Percentiles rank a stretch among this genome's conserved stretches.
These are phyloP conservation scores for Sporothrix schenckii DNA, from an alignment of 2,329 filamentous ascomycete genomes.

Conservation along the genomic window DNA sequence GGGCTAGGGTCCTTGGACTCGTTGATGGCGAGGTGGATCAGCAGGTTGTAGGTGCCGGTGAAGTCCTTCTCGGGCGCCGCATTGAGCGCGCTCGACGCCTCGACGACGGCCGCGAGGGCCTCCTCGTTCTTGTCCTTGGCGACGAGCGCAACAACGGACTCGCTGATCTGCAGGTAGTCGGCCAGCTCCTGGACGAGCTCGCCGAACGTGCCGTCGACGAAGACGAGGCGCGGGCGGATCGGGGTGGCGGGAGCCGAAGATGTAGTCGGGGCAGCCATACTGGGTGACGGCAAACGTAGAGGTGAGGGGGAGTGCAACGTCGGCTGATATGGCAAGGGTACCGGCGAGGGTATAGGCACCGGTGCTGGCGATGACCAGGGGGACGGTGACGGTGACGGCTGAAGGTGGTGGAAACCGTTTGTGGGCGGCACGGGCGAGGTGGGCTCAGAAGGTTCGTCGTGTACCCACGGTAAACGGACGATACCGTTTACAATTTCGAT, in stretches of 20 bases:
- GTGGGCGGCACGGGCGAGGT: not conserved
- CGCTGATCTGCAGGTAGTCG: conserved; percentile 84
- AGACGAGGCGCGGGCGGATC: conserved; percentile 62
- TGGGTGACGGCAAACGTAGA: not conserved
- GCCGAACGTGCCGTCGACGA: conserved; percentile 89
- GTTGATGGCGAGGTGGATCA: conserved; percentile 81
- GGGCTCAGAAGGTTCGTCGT: not conserved
- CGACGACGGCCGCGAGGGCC: conserved; percentile 84
- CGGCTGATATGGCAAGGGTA: no score
- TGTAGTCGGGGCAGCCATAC: conserved; percentile 30
- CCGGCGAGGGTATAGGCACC: no score
- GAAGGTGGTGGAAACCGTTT: not conserved
- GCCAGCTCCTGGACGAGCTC: conserved; percentile 94
- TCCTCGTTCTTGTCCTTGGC: conserved; percentile 79
- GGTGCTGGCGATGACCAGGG: not conserved
- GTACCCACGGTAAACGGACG: not conserved
- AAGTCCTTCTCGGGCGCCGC: conserved; percentile 94
- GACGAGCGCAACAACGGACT: conserved; percentile 74
- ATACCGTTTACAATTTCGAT: not conserved
- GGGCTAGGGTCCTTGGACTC: conserved; percentile 83
- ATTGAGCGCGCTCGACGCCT: conserved; percentile 76
- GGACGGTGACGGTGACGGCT: not conserved
- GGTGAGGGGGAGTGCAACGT: not conserved
- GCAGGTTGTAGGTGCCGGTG: conserved; percentile 92
- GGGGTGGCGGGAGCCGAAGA: conserved; percentile 25